Base-by-base conservation (phyloP, 179 eudicot species). In the Pouteria campechiana region DNA sequence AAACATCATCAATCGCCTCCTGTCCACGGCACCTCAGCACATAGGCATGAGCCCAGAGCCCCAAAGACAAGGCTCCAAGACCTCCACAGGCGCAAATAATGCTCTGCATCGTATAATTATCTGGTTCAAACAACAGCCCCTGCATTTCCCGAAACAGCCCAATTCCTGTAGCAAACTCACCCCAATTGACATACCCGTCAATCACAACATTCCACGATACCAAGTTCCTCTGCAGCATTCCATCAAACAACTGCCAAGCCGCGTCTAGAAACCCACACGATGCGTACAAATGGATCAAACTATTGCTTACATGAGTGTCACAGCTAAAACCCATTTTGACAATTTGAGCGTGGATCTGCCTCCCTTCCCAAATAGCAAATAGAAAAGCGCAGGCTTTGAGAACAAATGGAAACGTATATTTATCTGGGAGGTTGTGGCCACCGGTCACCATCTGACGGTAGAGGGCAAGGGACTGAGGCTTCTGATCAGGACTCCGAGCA, bases 161-260 rank as follows among this genome's bases (percentile, higher is more conserved):
- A 66, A 88, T 48, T 1, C 76, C 92, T 5, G 22, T 52, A 23
- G 75, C 83, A 48, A 73, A 84, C 76, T 78, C 83, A 21, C 92
- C 75, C 37, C 44, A 13, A 38, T 52, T 59, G 44, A 75, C 88
- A 32, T 77, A 61, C 1, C 38, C 83, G 38, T 80, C 84, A 15
- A 88, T 71, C 64, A 84, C 71, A 13, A 42, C 63, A 33, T 83
- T 88, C 94, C 94, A 88, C 0, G 94, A 79, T 7, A 88, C 94
- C 22, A 72, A 44, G 44, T 74, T 80, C 34, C 68, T 73, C 11
- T 65, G 73, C 9, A 78, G 53, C 94, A 88, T 83, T 64, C 69
- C 54, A 50, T 70, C 81, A 12, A 87, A 83, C 81, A 87, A 72
- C 13, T 63, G 50, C n/a, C 44, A 49, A 2, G 90, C 90, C 55